Evolutionary conservation across 2,329 filamentous ascomycete genomes (phyloP), one percentile per base, ranked within the genome.

Genomic region (Fusarium sarcochroum): DNA sequence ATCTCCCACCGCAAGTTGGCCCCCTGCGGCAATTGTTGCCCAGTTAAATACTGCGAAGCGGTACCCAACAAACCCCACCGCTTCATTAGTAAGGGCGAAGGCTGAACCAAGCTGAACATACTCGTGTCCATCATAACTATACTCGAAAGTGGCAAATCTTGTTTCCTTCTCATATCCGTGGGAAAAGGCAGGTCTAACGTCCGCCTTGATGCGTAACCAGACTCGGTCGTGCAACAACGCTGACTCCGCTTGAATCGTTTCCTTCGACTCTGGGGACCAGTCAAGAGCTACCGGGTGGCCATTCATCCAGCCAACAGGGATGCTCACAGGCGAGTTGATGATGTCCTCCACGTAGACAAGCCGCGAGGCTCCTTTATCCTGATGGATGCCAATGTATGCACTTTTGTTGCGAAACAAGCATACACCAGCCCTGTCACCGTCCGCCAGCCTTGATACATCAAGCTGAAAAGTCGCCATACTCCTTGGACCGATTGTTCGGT

Each of bases 1-100:
- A n/a, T n/a, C n/a, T n/a, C n/a, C n/a, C n/a, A n/a, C n/a, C n/a
- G n/a, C n/a, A n/a, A n/a, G n/a, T n/a, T n/a, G n/a, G n/a, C n/a
- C n/a, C n/a, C n/a, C n/a, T n/a, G n/a, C n/a, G n/a, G 32, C 32
- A 7, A 35, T 76, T 1, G 83, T 85, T 0, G 83, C 84, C 74
- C 78, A 83, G 66, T 85, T 85, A 58, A 85, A 85, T 5, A 85
- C 80, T 0, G 78, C 83, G 67, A 77, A 86, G 1, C 84, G 77
- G 66, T 85, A 85, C 0, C 81, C 84, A 69, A 83, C 79, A 54
- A 85, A 86, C 1, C 53, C 53, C 8, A 72, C 80, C 83, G 14
- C 76, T 60, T 82, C 82, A 85, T 21, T 58, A 9, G 7, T 21
- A 15, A 58, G 11, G 2, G 37, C 44, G n/a, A 44, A 45, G 5